Evolutionary conservation across 2,329 filamentous ascomycete species (phyloP), one percentile per base, ranked within the genome.

Genomic region (Polytolypa hystricis): DNA sequence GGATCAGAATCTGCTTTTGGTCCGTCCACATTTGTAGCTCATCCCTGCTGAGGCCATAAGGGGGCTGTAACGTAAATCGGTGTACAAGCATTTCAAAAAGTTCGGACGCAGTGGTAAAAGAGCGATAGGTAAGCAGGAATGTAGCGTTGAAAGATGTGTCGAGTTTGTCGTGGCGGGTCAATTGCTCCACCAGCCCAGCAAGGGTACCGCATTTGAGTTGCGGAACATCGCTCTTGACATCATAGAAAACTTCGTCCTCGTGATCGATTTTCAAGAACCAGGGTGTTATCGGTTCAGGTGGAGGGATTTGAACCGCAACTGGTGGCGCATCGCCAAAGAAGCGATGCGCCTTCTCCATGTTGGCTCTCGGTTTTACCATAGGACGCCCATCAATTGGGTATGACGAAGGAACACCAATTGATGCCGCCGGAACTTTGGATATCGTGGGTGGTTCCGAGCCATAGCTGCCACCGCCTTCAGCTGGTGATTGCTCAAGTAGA

Each of bases 141-240:
- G 91, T 98, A 52, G 89, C 93, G 66, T 96, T 96, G 65, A 96
- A 96, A 44, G 74, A 89, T 3, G 87, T 85, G 54, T 96, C 91
- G 10, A 94, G 73, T 53, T 93, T 91, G 62, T 98, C 91, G 54
- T 98, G 91, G 33, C 91, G 77, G 11, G 91, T 98, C 30, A 98
- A 71, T 54, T 96, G 89, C 59, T 96, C 91, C 4, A 95, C 91
- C 39, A 98, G 67, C 4, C 84, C 91, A 19, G 84, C 71, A 14
- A 98, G 64, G 1, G 89, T 93, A 31, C 91, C 91, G 47, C 89
- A 91, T 57, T 87, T 91, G 40, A 98, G 73, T 19, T 79, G 73
- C 16, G 82, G 78, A 2, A 79, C 75, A 19, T 77, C 71, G n/a
- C 69, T 65, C 60, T 95, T 96, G 40, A 71, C 71, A 54, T 96